A percentile compares a stretch with the other conserved stretches of the same genome.
Evolutionary conservation across 2,329 filamentous ascomycete genomes (phyloP).

Genomic region (Lachnellula willkommii): DNA sequence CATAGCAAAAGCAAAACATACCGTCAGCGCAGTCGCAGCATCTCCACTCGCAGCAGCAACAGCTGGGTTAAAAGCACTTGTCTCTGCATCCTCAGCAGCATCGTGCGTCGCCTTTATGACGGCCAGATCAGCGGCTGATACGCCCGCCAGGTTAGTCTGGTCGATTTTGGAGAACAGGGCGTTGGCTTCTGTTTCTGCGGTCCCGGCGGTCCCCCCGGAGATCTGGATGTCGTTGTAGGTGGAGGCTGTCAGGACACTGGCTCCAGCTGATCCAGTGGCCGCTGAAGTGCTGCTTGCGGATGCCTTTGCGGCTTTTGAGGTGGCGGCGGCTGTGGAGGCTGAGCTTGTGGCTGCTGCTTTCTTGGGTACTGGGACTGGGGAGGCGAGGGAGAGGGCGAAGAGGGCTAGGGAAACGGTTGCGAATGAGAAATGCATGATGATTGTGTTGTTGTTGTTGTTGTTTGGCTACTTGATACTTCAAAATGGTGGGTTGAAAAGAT

Average conservation of each 20-base stretch:
- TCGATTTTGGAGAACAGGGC: constrained; percentile 37
- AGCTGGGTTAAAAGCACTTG: constrained; percentile 48
- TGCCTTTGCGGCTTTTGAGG: constrained; percentile 8
- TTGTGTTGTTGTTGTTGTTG: background rate
- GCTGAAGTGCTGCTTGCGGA: constrained; percentile 9
- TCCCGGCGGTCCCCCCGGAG: constrained; percentile 41
- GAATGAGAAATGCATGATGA: constrained; percentile 34
- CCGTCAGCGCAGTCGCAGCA: constrained; percentile 44
- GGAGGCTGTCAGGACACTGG: constrained; percentile 32
- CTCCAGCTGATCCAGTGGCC: constrained; percentile 9
- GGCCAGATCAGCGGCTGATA: constrained; percentile 43
- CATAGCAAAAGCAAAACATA: constrained; percentile 14
- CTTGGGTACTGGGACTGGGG: constrained; percentile 27
- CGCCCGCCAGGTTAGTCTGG: constrained; percentile 37
- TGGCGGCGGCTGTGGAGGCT: constrained; percentile 5
- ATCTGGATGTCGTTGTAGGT: constrained; percentile 44
- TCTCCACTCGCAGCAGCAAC: constrained; percentile 44
- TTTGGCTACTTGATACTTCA: constrained; percentile 1
- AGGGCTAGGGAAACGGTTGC: constrained; percentile 25
- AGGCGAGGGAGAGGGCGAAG: constrained; percentile 26
- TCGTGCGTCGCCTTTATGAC: constrained; percentile 47
- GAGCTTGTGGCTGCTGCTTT: constrained; percentile 1
- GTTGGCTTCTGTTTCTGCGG: constrained; percentile 40
- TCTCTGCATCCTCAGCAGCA: constrained; percentile 50
- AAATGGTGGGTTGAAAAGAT: constrained; percentile 7